Evolutionary conservation across 345 rosid species (phyloP).

Genomic region (Clarkia xantiana): DNA sequence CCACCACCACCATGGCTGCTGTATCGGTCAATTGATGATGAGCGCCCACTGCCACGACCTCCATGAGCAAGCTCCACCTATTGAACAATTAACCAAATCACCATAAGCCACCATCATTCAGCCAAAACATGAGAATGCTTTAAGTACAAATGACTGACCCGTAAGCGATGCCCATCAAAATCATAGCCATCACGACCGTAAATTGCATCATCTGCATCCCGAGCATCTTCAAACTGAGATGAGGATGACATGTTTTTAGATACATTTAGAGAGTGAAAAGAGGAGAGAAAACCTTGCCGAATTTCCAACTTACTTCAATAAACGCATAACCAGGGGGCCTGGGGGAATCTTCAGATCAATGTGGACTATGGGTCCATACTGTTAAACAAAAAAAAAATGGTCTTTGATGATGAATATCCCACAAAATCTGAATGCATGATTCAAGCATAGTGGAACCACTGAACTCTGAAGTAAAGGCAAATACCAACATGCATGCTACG

Average conservation of each 20-base stretch:
- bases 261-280: too few relatives aligned
- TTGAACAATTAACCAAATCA: neutral
- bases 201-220: constrained; percentile 98
- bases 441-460: too few relatives aligned
- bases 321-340: constrained; percentile 99
- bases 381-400: constrained; percentile 2
- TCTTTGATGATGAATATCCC: too few relatives aligned
- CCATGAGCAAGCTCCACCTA: constrained; percentile 99
- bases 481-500: too few relatives aligned
- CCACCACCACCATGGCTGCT: constrained; percentile 39
- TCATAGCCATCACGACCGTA: constrained; percentile 95
- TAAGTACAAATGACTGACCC: constrained; percentile 32
- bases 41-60: constrained; percentile 67
- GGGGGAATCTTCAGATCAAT: constrained; percentile 95
- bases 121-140: too few relatives aligned
- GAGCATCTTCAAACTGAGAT: constrained; percentile 72
- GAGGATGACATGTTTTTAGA: neutral
- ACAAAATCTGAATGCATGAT: too few relatives aligned
- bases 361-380: constrained; percentile 86
- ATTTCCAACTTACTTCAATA: constrained; percentile 47
- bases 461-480: too few relatives aligned
- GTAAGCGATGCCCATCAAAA: constrained; percentile 72
- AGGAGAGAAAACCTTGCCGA: neutral
- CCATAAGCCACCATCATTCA: neutral
- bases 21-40: constrained; percentile 53